Conservation (phyloP, 495 filamentous ascomycete species). For the Neurospora cerealis region DNA sequence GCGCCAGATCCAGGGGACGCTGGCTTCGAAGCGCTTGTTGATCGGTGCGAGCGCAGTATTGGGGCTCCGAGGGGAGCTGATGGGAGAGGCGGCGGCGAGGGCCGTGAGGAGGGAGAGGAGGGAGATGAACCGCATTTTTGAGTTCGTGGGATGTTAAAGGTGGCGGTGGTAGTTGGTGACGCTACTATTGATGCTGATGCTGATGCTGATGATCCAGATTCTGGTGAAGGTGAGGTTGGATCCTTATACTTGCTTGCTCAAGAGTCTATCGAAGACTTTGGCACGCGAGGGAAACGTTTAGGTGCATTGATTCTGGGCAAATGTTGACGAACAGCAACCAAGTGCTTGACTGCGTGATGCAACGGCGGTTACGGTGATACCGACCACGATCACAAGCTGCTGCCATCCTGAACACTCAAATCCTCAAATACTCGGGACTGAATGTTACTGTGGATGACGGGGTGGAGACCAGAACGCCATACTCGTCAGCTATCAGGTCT, state of each 20-base stretch:
- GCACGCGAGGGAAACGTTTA: too few relatives aligned
- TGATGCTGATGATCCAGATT: background rate
- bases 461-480: too few relatives aligned
- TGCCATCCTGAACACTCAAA: background rate
- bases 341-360: background rate
- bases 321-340: too few relatives aligned
- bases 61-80: background rate
- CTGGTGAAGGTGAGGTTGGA: background rate
- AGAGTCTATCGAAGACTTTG: background rate
- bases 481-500: background rate
- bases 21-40: background rate
- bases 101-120: background rate
- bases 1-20: background rate
- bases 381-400: background rate
- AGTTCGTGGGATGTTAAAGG: too few relatives aligned
- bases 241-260: background rate
- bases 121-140: background rate
- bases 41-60: background rate
- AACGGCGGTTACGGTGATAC: background rate
- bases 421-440: background rate
- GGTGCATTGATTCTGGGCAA: too few relatives aligned
- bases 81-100: background rate
- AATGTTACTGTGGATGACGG: background rate
- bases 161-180: background rate
- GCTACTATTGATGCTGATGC: background rate